Conservation (phyloP, 352 stramenopile genomes). For the Pythium plurisporium region DNA sequence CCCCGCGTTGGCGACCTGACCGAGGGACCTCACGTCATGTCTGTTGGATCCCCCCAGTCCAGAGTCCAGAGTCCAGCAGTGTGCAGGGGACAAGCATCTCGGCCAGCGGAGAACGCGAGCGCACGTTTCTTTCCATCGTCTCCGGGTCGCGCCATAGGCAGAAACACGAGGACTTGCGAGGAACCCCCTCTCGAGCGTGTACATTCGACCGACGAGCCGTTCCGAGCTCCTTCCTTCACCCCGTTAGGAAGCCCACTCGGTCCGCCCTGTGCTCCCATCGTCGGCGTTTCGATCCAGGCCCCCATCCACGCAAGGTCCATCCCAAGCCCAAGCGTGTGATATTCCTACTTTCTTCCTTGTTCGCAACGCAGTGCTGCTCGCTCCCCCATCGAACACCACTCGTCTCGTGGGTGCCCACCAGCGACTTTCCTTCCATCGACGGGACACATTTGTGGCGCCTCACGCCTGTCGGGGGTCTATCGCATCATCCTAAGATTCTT, state of each 20-base stretch:
- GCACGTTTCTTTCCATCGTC: slow-evolving; percentile 25
- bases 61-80: neutral
- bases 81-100: neutral
- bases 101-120: slow-evolving; percentile 7
- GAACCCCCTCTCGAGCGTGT: neutral
- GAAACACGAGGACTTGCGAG: slow-evolving; percentile 7
- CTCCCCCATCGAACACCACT: neutral
- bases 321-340: slow-evolving; percentile 13
- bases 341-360: slow-evolving; percentile 17
- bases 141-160: slow-evolving; percentile 3
- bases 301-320: neutral
- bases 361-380: slow-evolving; percentile 1
- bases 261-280: too few relatives aligned
- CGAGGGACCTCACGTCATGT: too few relatives aligned
- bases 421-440: neutral
- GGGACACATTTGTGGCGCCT: too few relatives aligned
- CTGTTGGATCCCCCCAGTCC: neutral
- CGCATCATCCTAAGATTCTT: too few relatives aligned
- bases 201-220: neutral
- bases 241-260: too few relatives aligned
- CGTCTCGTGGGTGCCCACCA: neutral
- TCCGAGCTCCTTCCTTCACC: slow-evolving; percentile 13
- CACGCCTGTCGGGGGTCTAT: too few relatives aligned
- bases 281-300: neutral
- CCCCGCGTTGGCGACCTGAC: too few relatives aligned